Conservation (phyloP, 2,329 filamentous ascomycete species). For the Phoma sp. region DNA sequence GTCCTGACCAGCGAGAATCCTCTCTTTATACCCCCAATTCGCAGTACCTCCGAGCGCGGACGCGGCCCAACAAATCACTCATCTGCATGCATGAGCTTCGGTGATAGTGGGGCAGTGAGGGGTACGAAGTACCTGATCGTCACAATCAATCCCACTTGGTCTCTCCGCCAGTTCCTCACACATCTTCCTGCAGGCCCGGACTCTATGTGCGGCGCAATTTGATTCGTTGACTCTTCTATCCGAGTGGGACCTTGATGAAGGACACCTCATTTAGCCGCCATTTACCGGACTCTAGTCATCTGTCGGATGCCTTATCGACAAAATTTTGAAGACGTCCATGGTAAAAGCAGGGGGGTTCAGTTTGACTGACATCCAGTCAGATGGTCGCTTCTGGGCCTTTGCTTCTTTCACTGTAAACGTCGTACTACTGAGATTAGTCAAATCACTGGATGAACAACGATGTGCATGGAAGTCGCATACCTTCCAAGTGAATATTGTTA, state of each 20-base stretch:
- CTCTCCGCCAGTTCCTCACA: neutral
- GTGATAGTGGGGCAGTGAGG: constrained; percentile 14
- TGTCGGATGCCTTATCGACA: neutral
- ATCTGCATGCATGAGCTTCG: neutral
- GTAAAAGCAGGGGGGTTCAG: neutral
- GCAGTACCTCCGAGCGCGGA: neutral
- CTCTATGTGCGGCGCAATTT: neutral
- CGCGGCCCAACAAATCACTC: constrained; percentile 11
- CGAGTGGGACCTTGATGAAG: constrained; percentile 2
- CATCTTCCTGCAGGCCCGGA: neutral
- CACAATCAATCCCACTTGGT: constrained; percentile 5
- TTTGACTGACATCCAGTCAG: neutral
- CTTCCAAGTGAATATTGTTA: neutral
- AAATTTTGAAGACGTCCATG: neutral
- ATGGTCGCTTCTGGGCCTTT: neutral
- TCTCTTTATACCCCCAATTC: constrained; percentile 1
- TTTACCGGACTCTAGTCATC: constrained; percentile 5
- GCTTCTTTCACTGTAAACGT: no score
- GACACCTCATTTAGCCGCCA: constrained; percentile 6
- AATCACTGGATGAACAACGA: neutral
- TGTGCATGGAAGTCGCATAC: neutral
- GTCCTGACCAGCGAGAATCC: neutral
- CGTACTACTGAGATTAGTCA: neutral
- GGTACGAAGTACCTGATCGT: neutral
- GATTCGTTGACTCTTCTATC: neutral